phyloP scores from a whole-genome alignment of 2,329 filamentous ascomycete species.

The Fusarium verrucosum region DNA sequence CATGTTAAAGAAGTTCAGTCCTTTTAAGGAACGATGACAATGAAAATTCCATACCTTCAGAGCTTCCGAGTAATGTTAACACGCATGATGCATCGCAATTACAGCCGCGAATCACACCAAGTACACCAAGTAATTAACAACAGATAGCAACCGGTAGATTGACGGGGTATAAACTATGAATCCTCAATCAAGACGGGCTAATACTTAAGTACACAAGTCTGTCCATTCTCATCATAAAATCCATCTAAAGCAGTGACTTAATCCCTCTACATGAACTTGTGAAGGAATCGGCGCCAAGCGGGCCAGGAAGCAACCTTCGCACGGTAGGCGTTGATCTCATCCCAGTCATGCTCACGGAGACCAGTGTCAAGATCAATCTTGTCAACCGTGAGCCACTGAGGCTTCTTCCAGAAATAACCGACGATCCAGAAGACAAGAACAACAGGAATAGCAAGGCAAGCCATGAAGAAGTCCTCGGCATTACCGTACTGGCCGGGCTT shows the following conservation, averaged over 20 bases:
- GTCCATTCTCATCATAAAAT: background rate
- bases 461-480: constrained; percentile 63
- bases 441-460: constrained; percentile 63
- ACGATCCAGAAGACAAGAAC: constrained; percentile 63
- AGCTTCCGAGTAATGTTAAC: too few relatives aligned
- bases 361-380: constrained; percentile 75
- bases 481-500: constrained; percentile 44
- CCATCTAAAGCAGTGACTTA: rapidly evolving
- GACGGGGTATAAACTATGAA: constrained; percentile 28
- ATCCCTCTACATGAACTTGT: constrained; percentile 22
- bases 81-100: too few relatives aligned
- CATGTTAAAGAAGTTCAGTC: too few relatives aligned
- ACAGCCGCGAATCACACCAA: too few relatives aligned
- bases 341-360: constrained; percentile 71
- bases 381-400: constrained; percentile 64
- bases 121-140: too few relatives aligned
- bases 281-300: constrained; percentile 53
- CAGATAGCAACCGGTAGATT: constrained; percentile 10
- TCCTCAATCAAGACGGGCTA: constrained; percentile 4
- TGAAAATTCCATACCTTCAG: too few relatives aligned
- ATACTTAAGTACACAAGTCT: constrained; percentile 13
- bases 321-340: constrained; percentile 64
- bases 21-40: too few relatives aligned
- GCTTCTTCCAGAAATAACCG: constrained; percentile 72
- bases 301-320: constrained; percentile 60